phyloP scores from a whole-genome alignment of 2,329 filamentous ascomycete genomes.

The Elsinoe batatas region DNA sequence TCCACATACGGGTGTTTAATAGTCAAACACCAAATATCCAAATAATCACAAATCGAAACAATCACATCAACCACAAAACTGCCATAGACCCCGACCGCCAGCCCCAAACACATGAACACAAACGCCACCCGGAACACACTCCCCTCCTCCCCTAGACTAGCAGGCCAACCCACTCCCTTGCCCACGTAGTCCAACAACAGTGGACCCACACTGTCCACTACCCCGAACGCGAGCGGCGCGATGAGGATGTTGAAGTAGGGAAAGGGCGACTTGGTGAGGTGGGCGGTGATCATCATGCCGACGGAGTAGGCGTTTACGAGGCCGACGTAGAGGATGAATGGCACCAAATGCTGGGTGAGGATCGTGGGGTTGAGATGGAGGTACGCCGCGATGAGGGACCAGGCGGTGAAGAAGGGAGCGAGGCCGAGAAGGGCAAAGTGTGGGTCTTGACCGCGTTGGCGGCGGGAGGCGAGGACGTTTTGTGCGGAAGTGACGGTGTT shows the following conservation, averaged over 20 bases:
- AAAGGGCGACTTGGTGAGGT: constrained; percentile 78
- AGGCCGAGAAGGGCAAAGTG: constrained; percentile 73
- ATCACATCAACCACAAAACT: constrained; percentile 97
- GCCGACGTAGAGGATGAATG: constrained; percentile 80
- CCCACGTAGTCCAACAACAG: constrained; percentile 40
- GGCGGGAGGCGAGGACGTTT: constrained; percentile 77
- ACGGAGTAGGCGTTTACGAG: constrained; percentile 91
- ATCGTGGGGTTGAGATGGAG: constrained; percentile 78
- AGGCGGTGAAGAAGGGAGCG: constrained; percentile 67
- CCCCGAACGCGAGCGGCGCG: constrained; percentile 65
- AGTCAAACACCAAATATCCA: constrained; percentile 96
- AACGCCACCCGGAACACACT: constrained; percentile 80
- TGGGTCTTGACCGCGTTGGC: constrained; percentile 60
- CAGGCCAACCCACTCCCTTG: constrained; percentile 56
- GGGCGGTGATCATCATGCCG: constrained; percentile 89
- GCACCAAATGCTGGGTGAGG: constrained; percentile 71
- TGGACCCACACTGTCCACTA: constrained; percentile 72
- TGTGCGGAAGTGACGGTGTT: constrained; percentile 65
- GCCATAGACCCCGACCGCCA: constrained; percentile 83
- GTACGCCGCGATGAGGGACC: constrained; percentile 68
- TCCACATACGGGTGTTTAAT: constrained; percentile 67
- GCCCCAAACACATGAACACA: constrained; percentile 77
- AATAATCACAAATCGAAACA: constrained; percentile 91
- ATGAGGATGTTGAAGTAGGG: constrained; percentile 83
- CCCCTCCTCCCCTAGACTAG: constrained; percentile 49